Percentiles rank a stretch among this genome's conserved stretches.
These are phyloP conservation scores for Crepidotus variabilis DNA, from an alignment of 768 basidiomycete genomes.

Conservation along the genomic window DNA sequence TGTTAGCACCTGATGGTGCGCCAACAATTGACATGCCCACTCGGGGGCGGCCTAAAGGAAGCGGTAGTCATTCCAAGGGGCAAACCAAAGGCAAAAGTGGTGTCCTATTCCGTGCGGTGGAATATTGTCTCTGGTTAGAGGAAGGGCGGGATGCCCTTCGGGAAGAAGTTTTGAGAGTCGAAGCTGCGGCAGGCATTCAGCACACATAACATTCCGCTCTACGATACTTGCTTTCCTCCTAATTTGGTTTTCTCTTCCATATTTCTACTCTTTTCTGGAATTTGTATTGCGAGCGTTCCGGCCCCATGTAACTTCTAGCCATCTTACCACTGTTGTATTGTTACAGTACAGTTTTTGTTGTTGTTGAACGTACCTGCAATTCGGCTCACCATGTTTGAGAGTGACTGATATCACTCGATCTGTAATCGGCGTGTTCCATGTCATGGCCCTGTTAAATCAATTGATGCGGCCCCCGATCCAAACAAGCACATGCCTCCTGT, in stretches of 20 bases:
- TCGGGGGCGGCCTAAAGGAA: slow-evolving; percentile 78
- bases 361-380: neutral
- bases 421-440: neutral
- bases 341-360: neutral
- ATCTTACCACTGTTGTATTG: neutral
- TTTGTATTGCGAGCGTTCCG: neutral
- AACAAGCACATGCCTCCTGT: slow-evolving; percentile 19
- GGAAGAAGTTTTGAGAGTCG: slow-evolving; percentile 64
- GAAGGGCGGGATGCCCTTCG: slow-evolving; percentile 70
- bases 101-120: slow-evolving; percentile 81
- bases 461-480: neutral
- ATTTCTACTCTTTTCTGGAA: slow-evolving; percentile 2
- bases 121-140: slow-evolving; percentile 85
- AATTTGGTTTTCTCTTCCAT: neutral
- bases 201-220: slow-evolving; percentile 16
- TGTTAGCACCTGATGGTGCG: slow-evolving; percentile 78
- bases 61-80: slow-evolving; percentile 60
- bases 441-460: neutral
- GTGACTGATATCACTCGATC: slow-evolving; percentile 13
- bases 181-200: slow-evolving; percentile 60
- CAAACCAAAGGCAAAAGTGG: slow-evolving; percentile 87
- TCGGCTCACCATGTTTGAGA: slow-evolving; percentile 5
- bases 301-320: neutral
- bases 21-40: slow-evolving; percentile 72
- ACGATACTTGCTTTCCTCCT: neutral